phyloP scores from a whole-genome alignment of 225 moss, liverwort and hornwort species.

The Rhytidiadelphus loreus region DNA sequence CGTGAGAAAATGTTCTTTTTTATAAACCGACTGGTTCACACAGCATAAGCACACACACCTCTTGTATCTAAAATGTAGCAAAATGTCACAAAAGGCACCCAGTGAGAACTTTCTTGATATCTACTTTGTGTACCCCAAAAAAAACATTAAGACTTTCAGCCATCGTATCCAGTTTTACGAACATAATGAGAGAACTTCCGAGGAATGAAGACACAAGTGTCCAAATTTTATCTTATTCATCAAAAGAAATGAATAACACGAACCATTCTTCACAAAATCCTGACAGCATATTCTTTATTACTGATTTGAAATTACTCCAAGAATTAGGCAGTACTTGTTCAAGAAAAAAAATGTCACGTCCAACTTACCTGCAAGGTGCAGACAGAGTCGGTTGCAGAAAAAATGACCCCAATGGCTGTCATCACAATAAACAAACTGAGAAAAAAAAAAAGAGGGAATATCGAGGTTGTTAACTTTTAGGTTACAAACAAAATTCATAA shows the following conservation, averaged over 20 bases:
- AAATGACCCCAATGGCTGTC: slow-evolving; percentile 73
- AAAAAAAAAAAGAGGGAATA: not conserved
- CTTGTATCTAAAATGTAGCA: not conserved
- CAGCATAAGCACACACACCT: not conserved
- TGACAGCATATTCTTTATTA: not conserved
- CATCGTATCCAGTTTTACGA: not conserved
- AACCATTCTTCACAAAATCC: not conserved
- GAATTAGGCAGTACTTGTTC: not conserved
- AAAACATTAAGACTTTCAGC: not conserved
- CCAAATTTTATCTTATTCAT: not conserved
- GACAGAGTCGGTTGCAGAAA: slow-evolving; percentile 96
- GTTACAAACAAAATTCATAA: not conserved
- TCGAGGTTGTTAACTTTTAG: not conserved
- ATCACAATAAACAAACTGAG: slow-evolving; percentile 2
- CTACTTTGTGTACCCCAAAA: not conserved
- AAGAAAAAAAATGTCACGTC: not conserved
- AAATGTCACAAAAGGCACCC: not conserved
- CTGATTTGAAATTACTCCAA: not conserved
- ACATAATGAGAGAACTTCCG: not conserved
- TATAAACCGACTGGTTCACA: not conserved
- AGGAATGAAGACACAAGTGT: not conserved
- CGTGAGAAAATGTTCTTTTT: not conserved
- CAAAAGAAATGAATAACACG: not conserved
- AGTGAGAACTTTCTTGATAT: not conserved
- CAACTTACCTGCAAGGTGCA: slow-evolving; percentile 72